phyloP scores from a whole-genome alignment of 1,284 basidiomycete species.

The Cutaneotrichosporon curvatum region DNA sequence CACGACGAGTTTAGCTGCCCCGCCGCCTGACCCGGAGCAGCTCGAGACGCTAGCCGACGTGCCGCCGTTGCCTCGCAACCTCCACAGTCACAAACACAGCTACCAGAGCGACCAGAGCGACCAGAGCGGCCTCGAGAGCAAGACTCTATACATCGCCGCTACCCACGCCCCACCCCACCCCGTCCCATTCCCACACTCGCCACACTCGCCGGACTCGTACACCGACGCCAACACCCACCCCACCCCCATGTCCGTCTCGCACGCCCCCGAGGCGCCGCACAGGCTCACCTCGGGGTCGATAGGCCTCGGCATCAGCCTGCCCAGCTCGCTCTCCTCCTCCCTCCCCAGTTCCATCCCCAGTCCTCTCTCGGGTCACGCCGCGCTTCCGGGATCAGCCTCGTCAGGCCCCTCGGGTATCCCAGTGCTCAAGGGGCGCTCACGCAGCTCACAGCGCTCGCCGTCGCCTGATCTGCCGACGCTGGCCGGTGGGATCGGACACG shows the following conservation, averaged over 20 bases:
- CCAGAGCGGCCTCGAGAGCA: too few species aligned
- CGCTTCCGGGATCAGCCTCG: too few species aligned
- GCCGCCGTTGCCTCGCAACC: slow-evolving; percentile 2
- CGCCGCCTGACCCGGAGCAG: too few species aligned
- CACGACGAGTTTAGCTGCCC: too few species aligned
- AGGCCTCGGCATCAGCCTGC: background rate
- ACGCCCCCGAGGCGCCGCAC: slow-evolving; percentile 10
- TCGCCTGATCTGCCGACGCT: slow-evolving; percentile 12
- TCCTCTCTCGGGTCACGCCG: too few species aligned
- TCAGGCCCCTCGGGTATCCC: slow-evolving; percentile 11
- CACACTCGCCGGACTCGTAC: slow-evolving; percentile 1
- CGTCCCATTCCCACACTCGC: too few species aligned
- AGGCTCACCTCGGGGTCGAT: slow-evolving; percentile 1
- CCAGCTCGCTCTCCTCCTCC: too few species aligned
- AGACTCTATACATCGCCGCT: too few species aligned
- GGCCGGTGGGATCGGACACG: slow-evolving; percentile 6
- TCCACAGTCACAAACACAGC: too few species aligned
- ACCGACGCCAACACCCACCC: background rate
- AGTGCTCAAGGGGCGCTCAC: slow-evolving; percentile 11
- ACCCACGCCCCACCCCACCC: too few species aligned
- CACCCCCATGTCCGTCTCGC: slow-evolving; percentile 9
- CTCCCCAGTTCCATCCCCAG: too few species aligned
- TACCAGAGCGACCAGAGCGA: too few species aligned
- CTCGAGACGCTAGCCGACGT: slow-evolving; percentile 5
- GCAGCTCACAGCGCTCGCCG: slow-evolving; percentile 4